Evolutionary conservation across 345 rosid genomes (phyloP).

Genomic region (Brassica cretica): DNA sequence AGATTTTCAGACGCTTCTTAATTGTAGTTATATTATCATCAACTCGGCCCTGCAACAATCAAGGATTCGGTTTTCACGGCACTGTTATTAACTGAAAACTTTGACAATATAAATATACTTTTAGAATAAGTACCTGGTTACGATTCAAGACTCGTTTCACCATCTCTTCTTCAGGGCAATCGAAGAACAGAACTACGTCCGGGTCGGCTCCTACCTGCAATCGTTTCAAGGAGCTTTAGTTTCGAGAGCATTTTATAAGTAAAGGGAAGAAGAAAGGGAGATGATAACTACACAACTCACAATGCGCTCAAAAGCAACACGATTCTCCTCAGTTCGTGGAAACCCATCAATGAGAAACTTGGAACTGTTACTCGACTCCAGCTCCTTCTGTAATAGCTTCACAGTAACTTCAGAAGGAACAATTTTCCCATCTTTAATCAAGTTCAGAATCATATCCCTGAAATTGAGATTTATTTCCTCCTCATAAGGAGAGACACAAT

Average conservation of each 20-base stretch:
- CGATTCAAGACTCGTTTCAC: conserved; percentile 67
- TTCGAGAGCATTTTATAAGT: neutral
- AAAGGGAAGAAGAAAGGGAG: neutral
- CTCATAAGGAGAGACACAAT: conserved; percentile 4
- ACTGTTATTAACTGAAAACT: neutral
- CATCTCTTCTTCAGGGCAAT: conserved; percentile 80
- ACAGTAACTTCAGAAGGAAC: conserved; percentile 89
- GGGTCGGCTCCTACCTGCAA: conserved; percentile 65
- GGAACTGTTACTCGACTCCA: conserved; percentile 51
- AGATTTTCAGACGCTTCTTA: conserved; percentile 62
- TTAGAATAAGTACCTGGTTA: conserved; percentile 55
- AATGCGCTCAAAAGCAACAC: conserved; percentile 65
- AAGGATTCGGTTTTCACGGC: conserved; percentile 5
- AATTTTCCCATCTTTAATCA: conserved; percentile 77
- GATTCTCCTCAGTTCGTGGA: conserved; percentile 85
- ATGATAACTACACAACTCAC: conserved; percentile 45
- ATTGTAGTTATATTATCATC: conserved; percentile 78
- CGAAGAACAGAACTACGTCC: conserved; percentile 64
- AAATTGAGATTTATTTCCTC: conserved; percentile 14
- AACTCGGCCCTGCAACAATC: conserved; percentile 62
- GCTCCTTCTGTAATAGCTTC: conserved; percentile 63
- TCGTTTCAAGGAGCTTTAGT: neutral
- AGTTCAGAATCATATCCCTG: conserved; percentile 63
- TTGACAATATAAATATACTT: neutral
- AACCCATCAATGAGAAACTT: conserved; percentile 89